Conservation (phyloP, 2,329 filamentous ascomycete species). For the Xylariales sp. region DNA sequence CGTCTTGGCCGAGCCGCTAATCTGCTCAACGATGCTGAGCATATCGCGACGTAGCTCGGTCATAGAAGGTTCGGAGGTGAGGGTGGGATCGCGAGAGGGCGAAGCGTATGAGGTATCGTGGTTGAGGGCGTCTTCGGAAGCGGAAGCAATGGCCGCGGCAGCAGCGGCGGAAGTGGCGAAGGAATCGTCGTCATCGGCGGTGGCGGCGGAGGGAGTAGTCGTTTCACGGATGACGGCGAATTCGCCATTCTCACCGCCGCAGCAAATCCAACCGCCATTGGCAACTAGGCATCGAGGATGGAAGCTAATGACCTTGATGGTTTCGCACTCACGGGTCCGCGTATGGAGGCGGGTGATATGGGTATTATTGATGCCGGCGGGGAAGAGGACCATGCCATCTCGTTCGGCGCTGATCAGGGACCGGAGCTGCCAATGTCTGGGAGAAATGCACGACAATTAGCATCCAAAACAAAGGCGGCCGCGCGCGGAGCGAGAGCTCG, state of each 20-base stretch:
- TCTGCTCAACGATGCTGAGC: constrained; percentile 49
- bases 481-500: constrained; percentile 10
- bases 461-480: constrained; percentile 14
- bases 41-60: constrained; percentile 49
- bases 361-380: constrained; percentile 75
- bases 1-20: constrained; percentile 56
- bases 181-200: constrained; percentile 44
- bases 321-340: constrained; percentile 76
- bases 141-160: constrained; percentile 44
- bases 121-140: constrained; percentile 49
- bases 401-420: constrained; percentile 88
- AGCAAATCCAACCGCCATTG: constrained; percentile 87
- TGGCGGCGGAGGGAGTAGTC: constrained; percentile 37
- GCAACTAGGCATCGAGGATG: constrained; percentile 88
- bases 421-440: constrained; percentile 86
- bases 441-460: constrained; percentile 23
- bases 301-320: constrained; percentile 76
- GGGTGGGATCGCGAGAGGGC: constrained; percentile 40
- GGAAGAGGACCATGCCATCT: constrained; percentile 84
- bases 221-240: constrained; percentile 79
- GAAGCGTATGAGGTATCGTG: constrained; percentile 41
- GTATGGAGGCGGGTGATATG: constrained; percentile 76
- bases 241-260: constrained; percentile 88
- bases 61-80: constrained; percentile 50
- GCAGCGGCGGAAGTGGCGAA: constrained; percentile 42